Conservation (phyloP, 768 basidiomycete species). For the Porphyrellus cyaneotinctus region DNA sequence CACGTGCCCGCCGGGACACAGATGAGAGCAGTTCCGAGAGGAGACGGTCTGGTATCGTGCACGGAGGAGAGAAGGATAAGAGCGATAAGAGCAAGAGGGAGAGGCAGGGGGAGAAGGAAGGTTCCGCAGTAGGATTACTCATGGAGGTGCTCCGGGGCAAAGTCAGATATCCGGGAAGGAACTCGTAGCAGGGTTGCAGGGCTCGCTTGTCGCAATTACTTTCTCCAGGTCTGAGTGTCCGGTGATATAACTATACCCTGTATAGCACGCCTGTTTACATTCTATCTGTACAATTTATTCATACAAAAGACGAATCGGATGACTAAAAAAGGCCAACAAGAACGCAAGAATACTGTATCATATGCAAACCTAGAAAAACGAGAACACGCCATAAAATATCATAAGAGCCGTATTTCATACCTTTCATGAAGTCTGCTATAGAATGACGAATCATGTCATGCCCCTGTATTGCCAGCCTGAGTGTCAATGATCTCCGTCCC, state of each 20-base stretch:
- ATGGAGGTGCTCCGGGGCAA: conserved; percentile 31
- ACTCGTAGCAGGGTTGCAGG: not conserved
- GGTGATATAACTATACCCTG: not conserved
- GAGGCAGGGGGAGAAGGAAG: conserved; percentile 20
- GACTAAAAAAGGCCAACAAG: not conserved
- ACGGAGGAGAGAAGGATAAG: conserved; percentile 37
- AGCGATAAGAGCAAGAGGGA: conserved; percentile 15
- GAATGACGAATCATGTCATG: not conserved
- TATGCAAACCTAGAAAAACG: not conserved
- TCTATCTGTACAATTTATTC: not conserved
- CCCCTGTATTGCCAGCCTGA: not conserved
- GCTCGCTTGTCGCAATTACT: too few relatives aligned
- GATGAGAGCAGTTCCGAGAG: conserved; percentile 16
- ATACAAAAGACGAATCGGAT: not conserved
- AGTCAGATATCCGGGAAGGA: conserved; percentile 21
- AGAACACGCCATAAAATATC: too few relatives aligned
- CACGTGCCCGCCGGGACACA: conserved; percentile 38
- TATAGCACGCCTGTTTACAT: not conserved
- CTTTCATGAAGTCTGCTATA: not conserved
- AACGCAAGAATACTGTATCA: not conserved
- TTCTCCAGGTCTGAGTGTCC: too few relatives aligned
- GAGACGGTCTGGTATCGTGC: conserved; percentile 58
- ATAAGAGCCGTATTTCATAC: not conserved
- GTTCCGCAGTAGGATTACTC: conserved; percentile 28
- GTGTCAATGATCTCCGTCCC: not conserved